These are phyloP conservation scores for Marasmius oreades DNA, from an alignment of 1,284 basidiomycete species.

Conservation along the genomic window DNA sequence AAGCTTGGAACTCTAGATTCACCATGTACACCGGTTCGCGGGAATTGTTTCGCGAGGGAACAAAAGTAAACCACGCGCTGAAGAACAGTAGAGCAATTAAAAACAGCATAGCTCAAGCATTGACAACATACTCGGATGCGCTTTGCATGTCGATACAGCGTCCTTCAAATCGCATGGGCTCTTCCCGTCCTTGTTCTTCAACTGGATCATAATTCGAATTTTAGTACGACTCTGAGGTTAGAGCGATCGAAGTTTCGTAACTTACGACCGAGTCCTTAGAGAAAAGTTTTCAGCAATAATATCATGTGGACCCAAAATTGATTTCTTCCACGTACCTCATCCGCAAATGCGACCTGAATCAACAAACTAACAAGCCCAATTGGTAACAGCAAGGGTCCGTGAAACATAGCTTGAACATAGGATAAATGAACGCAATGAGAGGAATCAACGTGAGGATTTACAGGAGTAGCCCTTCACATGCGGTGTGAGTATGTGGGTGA, in stretches of 20 bases:
- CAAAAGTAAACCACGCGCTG: not conserved
- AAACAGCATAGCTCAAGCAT: not conserved
- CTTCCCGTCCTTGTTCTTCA: slow-evolving; percentile 10
- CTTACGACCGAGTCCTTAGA: not conserved
- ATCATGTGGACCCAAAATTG: not conserved
- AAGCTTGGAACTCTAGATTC: too few species aligned
- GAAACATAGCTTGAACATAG: slow-evolving; percentile 7
- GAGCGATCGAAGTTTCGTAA: not conserved
- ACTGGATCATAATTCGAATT: not conserved
- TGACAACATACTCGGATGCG: not conserved
- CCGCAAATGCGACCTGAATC: slow-evolving; percentile 6
- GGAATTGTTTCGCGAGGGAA: not conserved
- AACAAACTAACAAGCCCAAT: not conserved
- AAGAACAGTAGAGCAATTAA: not conserved
- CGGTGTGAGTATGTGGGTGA: too few species aligned
- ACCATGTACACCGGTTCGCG: slow-evolving; percentile 15
- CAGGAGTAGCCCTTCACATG: too few species aligned
- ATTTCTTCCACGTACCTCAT: not conserved
- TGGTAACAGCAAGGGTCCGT: slow-evolving; percentile 1
- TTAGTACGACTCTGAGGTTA: not conserved
- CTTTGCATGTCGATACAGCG: slow-evolving; percentile 1
- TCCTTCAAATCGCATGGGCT: slow-evolving; percentile 11
- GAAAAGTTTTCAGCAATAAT: not conserved
- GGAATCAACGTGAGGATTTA: too few species aligned
- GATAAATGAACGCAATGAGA: too few species aligned